Conservation (phyloP, 305 asterid genomes). For the Caryopteris hybrid region DNA sequence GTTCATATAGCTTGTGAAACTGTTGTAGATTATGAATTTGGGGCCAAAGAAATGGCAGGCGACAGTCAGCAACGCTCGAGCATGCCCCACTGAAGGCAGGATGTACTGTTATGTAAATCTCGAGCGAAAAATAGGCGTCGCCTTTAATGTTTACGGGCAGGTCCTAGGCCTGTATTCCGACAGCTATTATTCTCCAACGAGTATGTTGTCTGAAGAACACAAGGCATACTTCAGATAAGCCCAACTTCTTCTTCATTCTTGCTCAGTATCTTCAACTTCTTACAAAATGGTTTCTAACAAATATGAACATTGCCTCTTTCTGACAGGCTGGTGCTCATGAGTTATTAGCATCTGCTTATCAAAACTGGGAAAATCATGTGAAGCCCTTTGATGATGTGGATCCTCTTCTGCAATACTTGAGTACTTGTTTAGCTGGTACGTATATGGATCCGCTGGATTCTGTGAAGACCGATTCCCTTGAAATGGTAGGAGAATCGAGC, state of each 20-base stretch:
- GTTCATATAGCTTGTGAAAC: background rate
- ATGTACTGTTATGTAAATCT: slow-evolving; percentile 27
- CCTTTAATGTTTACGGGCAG: slow-evolving; percentile 34
- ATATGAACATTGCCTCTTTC: background rate
- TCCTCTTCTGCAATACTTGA: slow-evolving; percentile 9
- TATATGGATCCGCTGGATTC: no score
- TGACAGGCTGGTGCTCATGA: slow-evolving; percentile 21
- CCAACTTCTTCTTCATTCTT: background rate
- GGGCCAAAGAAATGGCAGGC: slow-evolving; percentile 32
- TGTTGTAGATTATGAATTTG: slow-evolving; percentile 26
- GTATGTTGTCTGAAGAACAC: slow-evolving; percentile 18
- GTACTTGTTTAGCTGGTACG: background rate
- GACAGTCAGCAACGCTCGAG: slow-evolving; percentile 34
- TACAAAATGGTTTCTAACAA: background rate
- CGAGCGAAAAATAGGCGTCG: slow-evolving; percentile 24
- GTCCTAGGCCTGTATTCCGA: slow-evolving; percentile 14
- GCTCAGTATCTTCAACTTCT: no score
- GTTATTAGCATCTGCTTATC: slow-evolving; percentile 23
- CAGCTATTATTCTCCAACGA: slow-evolving; percentile 1
- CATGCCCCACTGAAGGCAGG: slow-evolving; percentile 17
- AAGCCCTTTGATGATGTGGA: slow-evolving; percentile 14
- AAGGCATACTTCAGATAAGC: slow-evolving; percentile 30
- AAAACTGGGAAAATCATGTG: slow-evolving; percentile 19
- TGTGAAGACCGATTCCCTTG: no score
- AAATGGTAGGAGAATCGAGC: slow-evolving; percentile 14